A percentile compares a stretch with the other conserved stretches of the same genome.
Evolutionary conservation across 768 basidiomycete species (phyloP).

Genomic region (Saitozyma podzolica): DNA sequence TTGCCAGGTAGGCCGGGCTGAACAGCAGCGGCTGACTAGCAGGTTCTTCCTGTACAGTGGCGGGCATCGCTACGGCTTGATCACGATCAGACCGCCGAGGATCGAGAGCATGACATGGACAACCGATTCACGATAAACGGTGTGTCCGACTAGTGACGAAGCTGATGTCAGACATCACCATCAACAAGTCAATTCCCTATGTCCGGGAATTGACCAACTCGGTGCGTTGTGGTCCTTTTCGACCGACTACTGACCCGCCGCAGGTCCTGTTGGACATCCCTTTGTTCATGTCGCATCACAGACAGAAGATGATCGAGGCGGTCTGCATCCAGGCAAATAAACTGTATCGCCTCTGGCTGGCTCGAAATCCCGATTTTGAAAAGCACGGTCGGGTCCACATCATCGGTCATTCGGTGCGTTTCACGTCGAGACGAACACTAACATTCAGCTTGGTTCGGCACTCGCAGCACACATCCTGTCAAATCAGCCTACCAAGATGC

Average conservation of each 20-base stretch:
- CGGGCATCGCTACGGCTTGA: constrained; percentile 52
- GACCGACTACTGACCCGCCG: not conserved
- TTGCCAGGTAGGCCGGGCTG: constrained; percentile 15
- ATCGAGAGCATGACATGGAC: constrained; percentile 54
- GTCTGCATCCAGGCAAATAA: constrained; percentile 55
- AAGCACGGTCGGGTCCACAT: constrained; percentile 54
- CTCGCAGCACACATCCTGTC: constrained; percentile 55
- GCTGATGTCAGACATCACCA: constrained; percentile 52
- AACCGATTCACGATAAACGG: constrained; percentile 55
- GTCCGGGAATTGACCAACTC: constrained; percentile 57
- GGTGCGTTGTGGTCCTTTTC: not conserved
- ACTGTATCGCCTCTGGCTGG: constrained; percentile 56
- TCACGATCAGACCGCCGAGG: constrained; percentile 51
- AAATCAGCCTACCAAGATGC: constrained; percentile 55
- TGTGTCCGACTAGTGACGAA: not conserved
- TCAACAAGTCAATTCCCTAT: constrained; percentile 55
- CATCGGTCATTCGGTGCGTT: constrained; percentile 54
- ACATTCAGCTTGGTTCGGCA: constrained; percentile 53
- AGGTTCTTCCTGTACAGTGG: constrained; percentile 57
- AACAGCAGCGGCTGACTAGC: constrained; percentile 8
- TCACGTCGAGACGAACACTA: not conserved
- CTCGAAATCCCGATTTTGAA: constrained; percentile 55
- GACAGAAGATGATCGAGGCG: constrained; percentile 56
- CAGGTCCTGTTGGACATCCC: constrained; percentile 54
- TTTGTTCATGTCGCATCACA: constrained; percentile 57